Percentiles rank a stretch among this genome's conserved stretches.
Conservation (phyloP, 805 yeast genomes). For the Vanderwaltozyma tropicalis region DNA sequence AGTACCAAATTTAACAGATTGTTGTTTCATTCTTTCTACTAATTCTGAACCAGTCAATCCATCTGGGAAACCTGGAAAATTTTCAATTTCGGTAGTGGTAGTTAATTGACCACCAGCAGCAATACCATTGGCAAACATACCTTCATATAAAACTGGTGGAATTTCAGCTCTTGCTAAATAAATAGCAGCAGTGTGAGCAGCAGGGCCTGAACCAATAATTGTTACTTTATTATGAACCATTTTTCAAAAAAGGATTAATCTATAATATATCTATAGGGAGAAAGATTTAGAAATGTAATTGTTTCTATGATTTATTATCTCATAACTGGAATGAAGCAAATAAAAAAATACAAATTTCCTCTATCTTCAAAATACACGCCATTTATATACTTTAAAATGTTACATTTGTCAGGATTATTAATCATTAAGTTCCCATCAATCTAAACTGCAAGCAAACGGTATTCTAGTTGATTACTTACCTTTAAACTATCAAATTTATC, state of each 20-base stretch:
- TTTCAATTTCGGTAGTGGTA: constrained; percentile 96
- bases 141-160: constrained; percentile 88
- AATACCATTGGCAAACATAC: constrained; percentile 89
- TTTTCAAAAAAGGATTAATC: background rate
- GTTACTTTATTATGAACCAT: constrained; percentile 65
- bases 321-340: too few relatives aligned
- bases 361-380: too few relatives aligned
- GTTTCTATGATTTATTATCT: too few relatives aligned
- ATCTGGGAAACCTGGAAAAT: constrained; percentile 96
- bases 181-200: constrained; percentile 98
- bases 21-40: constrained; percentile 91
- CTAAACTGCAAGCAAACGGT: too few relatives aligned
- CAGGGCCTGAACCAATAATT: constrained; percentile 95
- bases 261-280: too few relatives aligned
- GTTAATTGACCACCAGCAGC: constrained; percentile 99
- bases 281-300: too few relatives aligned
- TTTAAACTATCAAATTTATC: too few relatives aligned
- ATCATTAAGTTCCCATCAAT: too few relatives aligned
- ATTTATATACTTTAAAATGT: too few relatives aligned
- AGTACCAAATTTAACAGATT: constrained; percentile 81
- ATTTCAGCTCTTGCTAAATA: constrained; percentile 94
- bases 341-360: too few relatives aligned
- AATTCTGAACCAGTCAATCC: constrained; percentile 80
- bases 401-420: too few relatives aligned
- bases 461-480: too few relatives aligned